phyloP scores from a whole-genome alignment of 805 yeast species.

The Wickerhamomyces kurtzmanii region DNA sequence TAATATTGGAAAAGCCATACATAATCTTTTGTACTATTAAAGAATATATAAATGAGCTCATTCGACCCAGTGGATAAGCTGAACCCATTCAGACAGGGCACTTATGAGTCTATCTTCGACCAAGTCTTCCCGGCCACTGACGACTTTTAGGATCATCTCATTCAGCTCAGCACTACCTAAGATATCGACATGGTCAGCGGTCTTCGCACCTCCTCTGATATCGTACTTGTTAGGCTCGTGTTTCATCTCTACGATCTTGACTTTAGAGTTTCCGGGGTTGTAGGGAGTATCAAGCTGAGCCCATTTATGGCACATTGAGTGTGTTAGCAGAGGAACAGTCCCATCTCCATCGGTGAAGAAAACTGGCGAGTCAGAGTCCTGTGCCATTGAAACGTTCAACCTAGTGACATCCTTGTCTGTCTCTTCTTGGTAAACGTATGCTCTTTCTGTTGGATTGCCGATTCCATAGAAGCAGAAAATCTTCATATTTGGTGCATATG shows the following conservation, averaged over 20 bases:
- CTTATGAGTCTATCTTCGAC: constrained; percentile 56
- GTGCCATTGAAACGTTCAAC: constrained; percentile 64
- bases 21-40: too few relatives aligned
- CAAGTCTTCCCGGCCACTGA: constrained; percentile 65
- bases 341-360: constrained; percentile 92
- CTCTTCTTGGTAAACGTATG: constrained; percentile 76
- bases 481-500: constrained; percentile 89
- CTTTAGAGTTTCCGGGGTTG: constrained; percentile 71
- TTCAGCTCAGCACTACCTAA: constrained; percentile 89
- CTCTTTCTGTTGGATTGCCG: constrained; percentile 94
- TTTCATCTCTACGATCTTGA: constrained; percentile 79
- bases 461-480: constrained; percentile 89
- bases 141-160: constrained; percentile 75
- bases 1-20: too few relatives aligned
- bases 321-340: constrained; percentile 81
- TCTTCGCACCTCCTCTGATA: constrained; percentile 93
- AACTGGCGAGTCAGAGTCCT: constrained; percentile 50
- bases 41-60: too few relatives aligned
- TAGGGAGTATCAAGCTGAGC: constrained; percentile 48
- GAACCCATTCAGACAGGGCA: constrained; percentile 53
- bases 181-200: constrained; percentile 97
- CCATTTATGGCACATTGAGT: constrained; percentile 90
- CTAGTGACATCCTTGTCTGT: constrained; percentile 37
- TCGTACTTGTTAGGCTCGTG: constrained; percentile 94
- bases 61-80: too few relatives aligned